phyloP scores from a whole-genome alignment of 164 flowering plant genomes.

The Nelumbo lutea region DNA sequence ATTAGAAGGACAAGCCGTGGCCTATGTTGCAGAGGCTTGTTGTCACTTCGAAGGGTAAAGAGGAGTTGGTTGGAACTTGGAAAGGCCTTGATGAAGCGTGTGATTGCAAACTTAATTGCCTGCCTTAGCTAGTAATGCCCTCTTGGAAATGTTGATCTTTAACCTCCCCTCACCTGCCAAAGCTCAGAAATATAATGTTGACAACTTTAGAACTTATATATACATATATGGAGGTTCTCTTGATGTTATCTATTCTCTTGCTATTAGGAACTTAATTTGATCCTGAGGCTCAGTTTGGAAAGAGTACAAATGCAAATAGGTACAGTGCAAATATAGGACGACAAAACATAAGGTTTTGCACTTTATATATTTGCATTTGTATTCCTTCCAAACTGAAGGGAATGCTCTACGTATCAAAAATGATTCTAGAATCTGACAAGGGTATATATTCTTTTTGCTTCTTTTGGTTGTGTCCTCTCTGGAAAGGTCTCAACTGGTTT shows the following conservation, averaged over 20 bases:
- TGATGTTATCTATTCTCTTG: conserved; percentile 27
- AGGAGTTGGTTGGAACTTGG: conserved; percentile 21
- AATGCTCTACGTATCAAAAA: conserved; percentile 32
- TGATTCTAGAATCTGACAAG: conserved; percentile 35
- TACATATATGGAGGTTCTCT: conserved; percentile 23
- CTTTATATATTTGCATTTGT: too few species aligned
- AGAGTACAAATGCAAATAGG: too few species aligned
- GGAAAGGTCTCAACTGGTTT: conserved; percentile 27
- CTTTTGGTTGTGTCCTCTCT: conserved; percentile 31
- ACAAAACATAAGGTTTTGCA: too few species aligned
- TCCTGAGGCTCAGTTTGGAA: conserved; percentile 19
- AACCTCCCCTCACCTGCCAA: conserved; percentile 25
- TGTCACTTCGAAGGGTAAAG: conserved; percentile 25
- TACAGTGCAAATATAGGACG: too few species aligned
- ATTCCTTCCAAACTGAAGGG: too few species aligned
- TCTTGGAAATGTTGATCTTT: conserved; percentile 32
- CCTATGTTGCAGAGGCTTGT: conserved; percentile 21
- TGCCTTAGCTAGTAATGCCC: conserved; percentile 19
- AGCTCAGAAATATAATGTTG: conserved; percentile 27
- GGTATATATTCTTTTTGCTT: conserved; percentile 23
- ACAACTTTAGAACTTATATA: conserved; percentile 8
- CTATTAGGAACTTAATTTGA: conserved; percentile 27
- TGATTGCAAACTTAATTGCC: conserved; percentile 32
- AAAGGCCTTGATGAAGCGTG: conserved; percentile 31
- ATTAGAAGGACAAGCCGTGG: conserved; percentile 25